A percentile compares a stretch with the other conserved stretches of the same genome.
Conservation (phyloP, 2,329 filamentous ascomycete species). For the Didymella segeticola region DNA sequence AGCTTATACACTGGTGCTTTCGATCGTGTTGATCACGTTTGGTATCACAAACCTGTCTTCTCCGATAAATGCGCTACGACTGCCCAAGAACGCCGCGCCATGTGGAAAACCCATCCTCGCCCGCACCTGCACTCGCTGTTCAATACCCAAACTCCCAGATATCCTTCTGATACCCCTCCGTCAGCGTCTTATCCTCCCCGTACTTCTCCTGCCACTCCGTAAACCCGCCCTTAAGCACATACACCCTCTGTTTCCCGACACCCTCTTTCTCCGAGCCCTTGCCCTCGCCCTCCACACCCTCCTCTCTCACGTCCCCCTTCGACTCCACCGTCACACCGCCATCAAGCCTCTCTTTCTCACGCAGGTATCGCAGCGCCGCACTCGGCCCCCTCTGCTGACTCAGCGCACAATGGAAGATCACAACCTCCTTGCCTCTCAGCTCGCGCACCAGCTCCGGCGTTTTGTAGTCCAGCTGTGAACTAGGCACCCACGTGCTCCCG, state of each 20-base stretch:
- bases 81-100: no score
- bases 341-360: slow-evolving; percentile 67
- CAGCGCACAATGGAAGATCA: slow-evolving; percentile 93
- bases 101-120: no score
- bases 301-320: slow-evolving; percentile 17
- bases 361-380: slow-evolving; percentile 80
- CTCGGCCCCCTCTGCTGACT: slow-evolving; percentile 89
- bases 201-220: slow-evolving; percentile 85
- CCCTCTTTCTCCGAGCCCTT: slow-evolving; percentile 10
- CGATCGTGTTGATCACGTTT: no score
- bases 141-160: slow-evolving; percentile 68
- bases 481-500: slow-evolving; percentile 77
- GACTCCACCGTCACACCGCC: slow-evolving; percentile 18
- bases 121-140: no score
- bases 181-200: slow-evolving; percentile 79
- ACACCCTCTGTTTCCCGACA: slow-evolving; percentile 69
- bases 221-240: slow-evolving; percentile 84
- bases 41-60: no score
- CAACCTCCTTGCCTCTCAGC: slow-evolving; percentile 77
- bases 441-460: slow-evolving; percentile 83
- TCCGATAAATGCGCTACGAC: no score
- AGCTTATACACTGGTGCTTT: no score
- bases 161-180: slow-evolving; percentile 83
- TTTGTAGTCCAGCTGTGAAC: slow-evolving; percentile 72
- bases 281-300: slow-evolving; percentile 18